Base-by-base conservation (phyloP, 106 monocot species). In the Dendrobium chrysotoxum region DNA sequence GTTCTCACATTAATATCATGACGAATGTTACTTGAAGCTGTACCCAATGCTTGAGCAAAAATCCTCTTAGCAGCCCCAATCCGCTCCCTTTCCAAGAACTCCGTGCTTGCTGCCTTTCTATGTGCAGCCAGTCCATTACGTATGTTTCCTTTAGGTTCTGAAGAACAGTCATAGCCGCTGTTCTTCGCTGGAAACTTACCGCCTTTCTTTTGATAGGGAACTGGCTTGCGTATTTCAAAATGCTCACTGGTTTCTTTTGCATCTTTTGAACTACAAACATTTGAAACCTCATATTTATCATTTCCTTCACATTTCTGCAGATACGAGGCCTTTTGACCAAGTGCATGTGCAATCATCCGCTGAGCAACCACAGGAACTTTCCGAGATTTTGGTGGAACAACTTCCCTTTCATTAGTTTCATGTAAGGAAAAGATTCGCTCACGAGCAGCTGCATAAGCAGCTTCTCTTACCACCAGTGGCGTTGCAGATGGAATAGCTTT, bases 321-420 rank as follows among this genome's bases (percentile, higher is more conserved):
- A 79, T 67, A 50, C 35, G 21, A 53, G 46, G 88, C 81, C 41
- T 81, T 90, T 72, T 89, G 84, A 5, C 93, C 93, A 54, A 97
- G 92, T 82, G 96, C 93, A 84, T 97, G 96, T 21, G 92, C 92
- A 80, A 97, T 97, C 96, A 97, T 97, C 71, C 96, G 75, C 38
- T 79, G 90, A 79, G 96, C 96, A 77, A 92, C 93, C 35, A 82
- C 86, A 54, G 96, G 93, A 78, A 88, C 83, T 42, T 81, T 86
- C 13, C 90, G 82, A 21, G 91, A 83, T 57, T 88, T 97, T 28
- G 88, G 81, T 54, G 7, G 73, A 25, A 78, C 64, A 21, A 17
- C 65, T 79, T 90, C 86, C 77, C 84, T 86, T 79, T 81, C 71
- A 73, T 86, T 79, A 65, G 46, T 42, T 23, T 78, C 42, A 25